Conservation (phyloP, 345 rosid species). For the Rhodamnia argentea region DNA sequence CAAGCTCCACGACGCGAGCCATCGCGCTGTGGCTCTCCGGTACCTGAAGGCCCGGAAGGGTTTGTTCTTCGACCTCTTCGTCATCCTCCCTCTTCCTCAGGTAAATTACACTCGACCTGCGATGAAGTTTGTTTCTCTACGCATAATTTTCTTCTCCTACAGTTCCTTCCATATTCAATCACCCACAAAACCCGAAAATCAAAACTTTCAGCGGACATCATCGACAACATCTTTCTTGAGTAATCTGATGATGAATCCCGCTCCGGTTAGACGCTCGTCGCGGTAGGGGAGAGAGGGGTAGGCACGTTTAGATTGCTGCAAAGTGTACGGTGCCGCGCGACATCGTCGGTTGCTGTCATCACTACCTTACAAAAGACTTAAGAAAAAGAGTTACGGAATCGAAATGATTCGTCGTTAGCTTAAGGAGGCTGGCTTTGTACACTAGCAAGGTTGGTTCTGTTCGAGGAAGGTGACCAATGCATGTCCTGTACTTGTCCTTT, state of each 20-base stretch:
- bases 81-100: constrained; percentile 86
- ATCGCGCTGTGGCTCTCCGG: constrained; percentile 16
- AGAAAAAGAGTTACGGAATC: background rate
- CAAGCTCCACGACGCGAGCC: background rate
- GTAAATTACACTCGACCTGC: constrained; percentile 11
- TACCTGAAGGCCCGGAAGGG: constrained; percentile 55
- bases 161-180: background rate
- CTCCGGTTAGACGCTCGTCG: background rate
- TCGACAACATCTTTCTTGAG: background rate
- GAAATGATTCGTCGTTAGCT: background rate
- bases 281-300: background rate
- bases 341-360: background rate
- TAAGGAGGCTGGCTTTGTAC: background rate
- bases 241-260: background rate
- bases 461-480: constrained; percentile 5
- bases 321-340: background rate
- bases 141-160: background rate
- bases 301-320: background rate
- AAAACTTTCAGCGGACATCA: background rate
- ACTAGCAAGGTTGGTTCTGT: background rate
- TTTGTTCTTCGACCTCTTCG: constrained; percentile 77
- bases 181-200: background rate
- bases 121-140: background rate
- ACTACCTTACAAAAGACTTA: background rate
- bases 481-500: background rate